Evolutionary conservation across 768 basidiomycete species (phyloP), one percentile per base, ranked within the genome.

Genomic region (Phylloporus rhodoxanthus): DNA sequence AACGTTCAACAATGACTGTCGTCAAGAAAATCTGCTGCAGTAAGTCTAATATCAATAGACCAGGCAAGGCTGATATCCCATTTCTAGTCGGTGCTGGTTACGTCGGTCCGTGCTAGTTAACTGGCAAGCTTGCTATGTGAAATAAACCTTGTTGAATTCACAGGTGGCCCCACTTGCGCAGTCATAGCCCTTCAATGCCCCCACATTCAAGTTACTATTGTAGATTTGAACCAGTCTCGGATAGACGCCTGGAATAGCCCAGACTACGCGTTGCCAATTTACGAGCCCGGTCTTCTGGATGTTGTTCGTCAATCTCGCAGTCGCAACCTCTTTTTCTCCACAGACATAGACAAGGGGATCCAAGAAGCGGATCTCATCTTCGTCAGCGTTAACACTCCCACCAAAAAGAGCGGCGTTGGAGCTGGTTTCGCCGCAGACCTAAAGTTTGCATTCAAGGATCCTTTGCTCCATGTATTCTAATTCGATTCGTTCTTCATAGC

Each of bases 351-450:
- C 69, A 84, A 85, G 67, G 92, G 77, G 52, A 96, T 99, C 65
- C 79, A 74, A 56, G 94, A 95, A 70, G 95, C 96, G 29, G 93
- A 99, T 66, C 83, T 98, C 56, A 95, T 98, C 72, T 98, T 98
- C 67, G 95, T 98, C 65, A 90, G 87, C 50, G 95, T 98, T 61
- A 98, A 98, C 74, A 98, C 96, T 8, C 96, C 96, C 17, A 99
- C 96, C 47, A 99, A 99, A 80, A 97, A 96, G 79, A 81, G 79
- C 43, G 95, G 95, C 69, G 87, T 99, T 43, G 96, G 96, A 62
- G 94, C 94, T 53, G 96, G 96, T 50, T 96, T 88, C 71, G 95
- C 95, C 51, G 96, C 96, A 53, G 96, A 99, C 74, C 84, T 99
- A 65, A 96, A 96, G 95, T 97, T 60, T 59, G 87, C 74, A 42